Percentiles rank a stretch among this genome's conserved stretches.
Conservation (phyloP, 2,329 filamentous ascomycete species). For the Apiospora arundinis region DNA sequence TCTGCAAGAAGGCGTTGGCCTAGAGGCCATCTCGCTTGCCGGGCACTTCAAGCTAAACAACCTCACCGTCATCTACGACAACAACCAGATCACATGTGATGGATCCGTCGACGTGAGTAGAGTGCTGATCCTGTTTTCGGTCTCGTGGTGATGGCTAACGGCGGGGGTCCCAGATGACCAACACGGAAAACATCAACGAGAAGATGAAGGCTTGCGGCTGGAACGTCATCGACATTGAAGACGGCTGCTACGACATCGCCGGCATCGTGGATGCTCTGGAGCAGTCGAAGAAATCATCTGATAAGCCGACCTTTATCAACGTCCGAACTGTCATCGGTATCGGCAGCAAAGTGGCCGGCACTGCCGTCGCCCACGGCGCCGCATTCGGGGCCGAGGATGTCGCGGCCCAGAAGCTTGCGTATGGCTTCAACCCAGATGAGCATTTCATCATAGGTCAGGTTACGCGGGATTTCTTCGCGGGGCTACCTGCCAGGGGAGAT, state of each 20-base stretch:
- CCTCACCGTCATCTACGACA: conserved; percentile 61
- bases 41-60: conserved; percentile 59
- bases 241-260: conserved; percentile 55
- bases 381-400: conserved; percentile 61
- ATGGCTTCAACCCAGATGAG: conserved; percentile 56
- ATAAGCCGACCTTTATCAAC: conserved; percentile 64
- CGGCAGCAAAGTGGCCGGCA: conserved; percentile 52
- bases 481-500: conserved; percentile 52
- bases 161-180: conserved; percentile 38
- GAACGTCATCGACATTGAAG: conserved; percentile 57
- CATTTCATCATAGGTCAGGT: conserved; percentile 52
- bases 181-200: conserved; percentile 59
- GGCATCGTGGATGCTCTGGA: conserved; percentile 53
- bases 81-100: conserved; percentile 64
- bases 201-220: conserved; percentile 62
- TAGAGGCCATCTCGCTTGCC: conserved; percentile 60
- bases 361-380: conserved; percentile 62
- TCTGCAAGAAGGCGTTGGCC: conserved; percentile 60
- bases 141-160: background rate
- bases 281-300: conserved; percentile 43
- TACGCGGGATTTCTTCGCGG: conserved; percentile 59
- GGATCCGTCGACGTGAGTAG: conserved; percentile 53
- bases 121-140: too few relatives aligned
- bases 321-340: conserved; percentile 62
- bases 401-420: conserved; percentile 57